Base-by-base conservation (phyloP, 2,329 filamentous ascomycete species). In the Claviceps arundinis region DNA sequence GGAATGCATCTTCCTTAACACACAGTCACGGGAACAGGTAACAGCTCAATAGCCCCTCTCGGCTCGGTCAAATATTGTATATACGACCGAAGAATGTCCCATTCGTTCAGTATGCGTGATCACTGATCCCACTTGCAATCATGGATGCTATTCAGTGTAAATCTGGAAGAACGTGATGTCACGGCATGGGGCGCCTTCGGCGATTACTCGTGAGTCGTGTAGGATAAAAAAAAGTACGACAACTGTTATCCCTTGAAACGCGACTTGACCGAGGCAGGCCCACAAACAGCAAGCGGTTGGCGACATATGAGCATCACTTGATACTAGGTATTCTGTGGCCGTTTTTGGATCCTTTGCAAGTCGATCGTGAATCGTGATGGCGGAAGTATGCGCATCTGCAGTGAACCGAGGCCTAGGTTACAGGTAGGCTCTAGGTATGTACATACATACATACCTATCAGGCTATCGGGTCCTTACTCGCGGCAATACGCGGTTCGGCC, bases 61-160 rank as follows among this genome's bases (percentile, higher is more conserved):
- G 50, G 55, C 56, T 59, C 56, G 56, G 57, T 56, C 56, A 58
- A 57, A 57, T 54, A 54, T n/a, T 26, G 14, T 44, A n/a, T 8
- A 44, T 65, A 65, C 59, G 58, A 62, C 64, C 64, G 64, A 66
- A 62, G 60, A 62, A 62, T 58, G 56, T 55, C 61, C 63, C 61
- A 63, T 65, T 62, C 61, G 62, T 64, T 58, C 54, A 58, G 55
- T 54, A 41, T 49, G 48, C 45, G 51, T 22, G 22, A 22, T 22
- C 1, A 48, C 22, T 22, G 22, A 56, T 37, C 47, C 56, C 53
- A 53, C 50, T 40, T 14, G 11, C n/a, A 45, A 22, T 26, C 37
- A 26, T 48, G 37, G 42, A 9, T 17, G 38, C 44, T 43, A 24
- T 16, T 17, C 22, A 24, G 37, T 7, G 17, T 37, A 47, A 37